Percentiles rank a stretch among this genome's conserved stretches.
Conservation (phyloP, 371 early-diverging fungal species). For the Homolaphlyctis polyrhiza region DNA sequence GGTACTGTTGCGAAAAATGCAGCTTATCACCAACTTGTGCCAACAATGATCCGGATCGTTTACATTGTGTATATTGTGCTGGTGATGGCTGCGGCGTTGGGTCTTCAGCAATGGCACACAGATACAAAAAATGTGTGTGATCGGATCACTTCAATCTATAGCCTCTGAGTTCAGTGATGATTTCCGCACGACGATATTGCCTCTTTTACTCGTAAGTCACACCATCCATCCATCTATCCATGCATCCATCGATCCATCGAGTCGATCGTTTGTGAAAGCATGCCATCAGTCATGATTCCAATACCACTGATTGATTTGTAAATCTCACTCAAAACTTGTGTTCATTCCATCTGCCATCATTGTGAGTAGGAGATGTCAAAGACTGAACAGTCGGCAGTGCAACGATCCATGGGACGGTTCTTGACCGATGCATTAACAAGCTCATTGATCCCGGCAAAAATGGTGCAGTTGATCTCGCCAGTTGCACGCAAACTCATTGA, state of each 20-base stretch:
- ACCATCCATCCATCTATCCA: too few relatives aligned
- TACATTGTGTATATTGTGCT: too few relatives aligned
- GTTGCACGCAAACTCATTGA: constrained; percentile 21
- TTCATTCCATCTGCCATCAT: not conserved
- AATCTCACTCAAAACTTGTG: not conserved
- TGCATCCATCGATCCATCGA: too few relatives aligned
- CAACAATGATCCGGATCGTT: too few relatives aligned
- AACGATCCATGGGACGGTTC: constrained; percentile 4
- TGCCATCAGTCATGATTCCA: too few relatives aligned
- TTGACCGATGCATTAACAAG: constrained; percentile 16
- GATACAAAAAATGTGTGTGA: constrained; percentile 24
- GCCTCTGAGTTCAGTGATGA: constrained; percentile 18
- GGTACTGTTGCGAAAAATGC: too few relatives aligned
- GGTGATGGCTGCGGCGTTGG: too few relatives aligned
- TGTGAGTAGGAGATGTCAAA: not conserved
- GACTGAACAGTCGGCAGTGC: not conserved
- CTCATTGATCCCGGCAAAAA: constrained; percentile 7
- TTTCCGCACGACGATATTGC: constrained; percentile 19
- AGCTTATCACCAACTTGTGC: too few relatives aligned
- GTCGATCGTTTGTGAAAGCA: too few relatives aligned
- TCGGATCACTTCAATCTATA: constrained; percentile 10
- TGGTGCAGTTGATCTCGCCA: not conserved
- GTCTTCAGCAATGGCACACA: constrained; percentile 23
- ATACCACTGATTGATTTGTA: too few relatives aligned
- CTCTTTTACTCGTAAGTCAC: constrained; percentile 20